phyloP scores from a whole-genome alignment of 306 rosid genomes.

The Inga oerstediana region DNA sequence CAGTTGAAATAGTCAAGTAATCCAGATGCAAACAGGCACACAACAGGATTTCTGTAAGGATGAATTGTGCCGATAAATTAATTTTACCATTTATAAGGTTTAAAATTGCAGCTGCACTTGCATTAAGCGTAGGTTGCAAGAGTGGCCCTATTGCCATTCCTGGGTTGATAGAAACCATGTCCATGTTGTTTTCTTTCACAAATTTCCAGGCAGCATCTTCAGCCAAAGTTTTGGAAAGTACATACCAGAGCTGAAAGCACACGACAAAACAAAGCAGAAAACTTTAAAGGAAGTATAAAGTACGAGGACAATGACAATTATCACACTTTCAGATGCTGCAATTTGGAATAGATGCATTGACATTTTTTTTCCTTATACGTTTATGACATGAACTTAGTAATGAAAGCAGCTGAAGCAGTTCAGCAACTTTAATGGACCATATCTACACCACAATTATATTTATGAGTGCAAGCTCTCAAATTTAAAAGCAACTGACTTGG shows the following conservation, averaged over 20 bases:
- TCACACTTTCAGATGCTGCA: background rate
- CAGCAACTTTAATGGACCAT: conserved; percentile 7
- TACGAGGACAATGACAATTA: background rate
- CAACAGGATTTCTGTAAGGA: conserved; percentile 7
- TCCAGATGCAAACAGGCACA: conserved; percentile 11
- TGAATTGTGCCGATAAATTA: background rate
- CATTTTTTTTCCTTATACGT: background rate
- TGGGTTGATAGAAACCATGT: conserved; percentile 76
- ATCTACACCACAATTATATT: background rate
- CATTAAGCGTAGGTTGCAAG: conserved; percentile 75
- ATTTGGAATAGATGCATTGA: conserved; percentile 8
- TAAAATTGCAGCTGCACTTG: conserved; percentile 59
- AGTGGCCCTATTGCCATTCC: conserved; percentile 82
- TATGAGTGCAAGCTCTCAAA: background rate
- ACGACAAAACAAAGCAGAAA: conserved; percentile 18
- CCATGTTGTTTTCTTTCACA: conserved; percentile 67
- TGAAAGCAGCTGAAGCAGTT: conserved; percentile 19
- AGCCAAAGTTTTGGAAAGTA: conserved; percentile 84
- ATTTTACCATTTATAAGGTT: conserved; percentile 64
- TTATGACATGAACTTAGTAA: background rate
- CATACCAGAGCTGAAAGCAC: conserved; percentile 66
- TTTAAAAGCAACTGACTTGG: background rate
- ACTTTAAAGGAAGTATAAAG: background rate
- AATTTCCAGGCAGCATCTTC: conserved; percentile 94
- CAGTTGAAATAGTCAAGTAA: background rate